A percentile compares a stretch with the other conserved stretches of the same genome.
These are phyloP conservation scores for Salix viminalis DNA, from an alignment of 345 rosid species.

Conservation along the genomic window DNA sequence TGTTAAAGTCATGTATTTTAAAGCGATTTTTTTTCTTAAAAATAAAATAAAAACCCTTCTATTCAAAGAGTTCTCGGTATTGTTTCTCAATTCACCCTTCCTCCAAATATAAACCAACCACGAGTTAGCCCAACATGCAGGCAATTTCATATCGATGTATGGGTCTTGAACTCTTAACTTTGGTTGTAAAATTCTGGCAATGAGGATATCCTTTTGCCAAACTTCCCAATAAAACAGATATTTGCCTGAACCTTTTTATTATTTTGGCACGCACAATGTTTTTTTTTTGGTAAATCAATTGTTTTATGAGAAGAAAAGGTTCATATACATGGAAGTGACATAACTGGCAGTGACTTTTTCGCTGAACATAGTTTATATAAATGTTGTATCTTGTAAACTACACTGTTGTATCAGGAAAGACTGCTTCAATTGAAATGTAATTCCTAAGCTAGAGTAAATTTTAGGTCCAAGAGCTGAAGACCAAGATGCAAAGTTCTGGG, in stretches of 20 bases:
- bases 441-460: constrained; percentile 7
- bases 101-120: not conserved
- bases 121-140: not conserved
- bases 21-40: not conserved
- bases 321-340: not conserved
- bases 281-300: not conserved
- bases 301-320: not conserved
- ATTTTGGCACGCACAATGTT: not conserved
- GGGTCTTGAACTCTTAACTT: not conserved
- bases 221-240: constrained; percentile 1
- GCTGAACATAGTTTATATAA: not conserved
- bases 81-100: not conserved
- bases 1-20: not conserved
- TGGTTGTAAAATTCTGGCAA: not conserved
- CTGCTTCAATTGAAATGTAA: not conserved
- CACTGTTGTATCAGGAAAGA: not conserved
- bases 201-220: not conserved
- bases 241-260: not conserved
- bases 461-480: constrained; percentile 86
- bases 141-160: not conserved
- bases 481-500: constrained; percentile 67
- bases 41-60: not conserved
- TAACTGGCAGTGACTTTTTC: not conserved
- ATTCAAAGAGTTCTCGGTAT: not conserved
- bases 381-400: not conserved